Percentiles rank a stretch among this genome's conserved stretches.
Evolutionary conservation across 2,329 filamentous ascomycete species (phyloP).

Genomic region (Penicillium griseofulvum): DNA sequence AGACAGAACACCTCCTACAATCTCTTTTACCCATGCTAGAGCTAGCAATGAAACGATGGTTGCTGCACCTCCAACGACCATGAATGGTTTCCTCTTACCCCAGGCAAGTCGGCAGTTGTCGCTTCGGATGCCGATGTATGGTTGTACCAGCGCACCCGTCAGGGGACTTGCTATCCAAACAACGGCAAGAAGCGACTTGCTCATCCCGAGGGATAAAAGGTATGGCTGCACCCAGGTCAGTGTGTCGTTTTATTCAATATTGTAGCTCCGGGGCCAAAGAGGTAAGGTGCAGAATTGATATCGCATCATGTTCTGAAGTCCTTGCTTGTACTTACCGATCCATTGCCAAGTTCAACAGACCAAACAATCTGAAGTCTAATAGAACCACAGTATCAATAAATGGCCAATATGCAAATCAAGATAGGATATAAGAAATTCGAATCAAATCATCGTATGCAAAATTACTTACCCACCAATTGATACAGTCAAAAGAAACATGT

Average conservation of each 20-base stretch:
- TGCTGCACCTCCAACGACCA: conserved; percentile 66
- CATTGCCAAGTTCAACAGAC: conserved; percentile 92
- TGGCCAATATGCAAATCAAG: not conserved
- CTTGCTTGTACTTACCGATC: conserved; percentile 57
- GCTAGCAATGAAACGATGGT: conserved; percentile 67
- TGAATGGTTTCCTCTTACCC: conserved; percentile 80
- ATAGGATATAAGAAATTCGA: not conserved
- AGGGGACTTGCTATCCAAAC: conserved; percentile 83
- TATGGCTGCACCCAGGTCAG: conserved; percentile 54
- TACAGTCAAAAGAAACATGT: conserved; percentile 80
- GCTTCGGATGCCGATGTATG: conserved; percentile 77
- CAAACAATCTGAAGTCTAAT: conserved; percentile 81
- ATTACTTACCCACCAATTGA: conserved; percentile 67
- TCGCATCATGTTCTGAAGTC: not conserved
- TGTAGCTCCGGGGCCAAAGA: not conserved
- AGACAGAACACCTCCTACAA: conserved; percentile 64
- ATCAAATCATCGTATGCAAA: not conserved
- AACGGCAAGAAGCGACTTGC: conserved; percentile 76
- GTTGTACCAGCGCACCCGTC: conserved; percentile 75
- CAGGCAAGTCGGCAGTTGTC: conserved; percentile 72
- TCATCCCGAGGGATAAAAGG: conserved; percentile 74
- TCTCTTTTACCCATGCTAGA: conserved; percentile 71
- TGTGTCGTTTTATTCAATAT: not conserved
- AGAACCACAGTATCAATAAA: conserved; percentile 11
- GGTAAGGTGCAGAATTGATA: not conserved